phyloP scores from a whole-genome alignment of 2,329 filamentous ascomycete genomes.

The Cordyceps cicadae region DNA sequence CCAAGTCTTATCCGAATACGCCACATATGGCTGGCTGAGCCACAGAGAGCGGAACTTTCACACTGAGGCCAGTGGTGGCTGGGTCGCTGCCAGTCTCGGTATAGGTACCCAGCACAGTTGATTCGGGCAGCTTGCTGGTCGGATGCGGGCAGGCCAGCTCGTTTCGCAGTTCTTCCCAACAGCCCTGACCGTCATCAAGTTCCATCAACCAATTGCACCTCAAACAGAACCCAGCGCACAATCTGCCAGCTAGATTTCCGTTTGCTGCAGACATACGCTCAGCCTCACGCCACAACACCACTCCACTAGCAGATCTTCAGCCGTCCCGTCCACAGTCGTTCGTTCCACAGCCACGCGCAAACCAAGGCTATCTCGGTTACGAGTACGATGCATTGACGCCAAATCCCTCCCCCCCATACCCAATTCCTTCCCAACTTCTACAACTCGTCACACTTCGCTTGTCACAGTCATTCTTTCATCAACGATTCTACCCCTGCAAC shows the following conservation, averaged over 20 bases:
- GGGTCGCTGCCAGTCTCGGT: no score
- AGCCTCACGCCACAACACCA: neutral
- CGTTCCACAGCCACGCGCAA: neutral
- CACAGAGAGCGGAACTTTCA: no score
- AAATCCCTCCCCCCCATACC: neutral
- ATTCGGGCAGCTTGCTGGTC: no score
- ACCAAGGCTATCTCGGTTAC: neutral
- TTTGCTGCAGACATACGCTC: neutral
- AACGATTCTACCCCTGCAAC: neutral
- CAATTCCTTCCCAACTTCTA: neutral
- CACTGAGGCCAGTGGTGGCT: no score
- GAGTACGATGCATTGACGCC: neutral
- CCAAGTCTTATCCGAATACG: no score
- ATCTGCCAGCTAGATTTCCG: neutral
- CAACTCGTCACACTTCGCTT: neutral
- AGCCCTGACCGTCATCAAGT: no score
- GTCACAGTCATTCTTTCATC: neutral
- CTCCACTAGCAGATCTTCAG: neutral
- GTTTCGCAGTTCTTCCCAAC: no score
- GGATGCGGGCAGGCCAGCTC: no score
- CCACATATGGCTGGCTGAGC: no score
- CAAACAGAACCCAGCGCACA: neutral
- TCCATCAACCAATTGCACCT: no score
- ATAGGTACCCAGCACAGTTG: no score
- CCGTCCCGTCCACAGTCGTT: no score